These are phyloP conservation scores for Hymenoscyphus albidus DNA, from an alignment of 2,329 filamentous ascomycete genomes.

Conservation along the genomic window DNA sequence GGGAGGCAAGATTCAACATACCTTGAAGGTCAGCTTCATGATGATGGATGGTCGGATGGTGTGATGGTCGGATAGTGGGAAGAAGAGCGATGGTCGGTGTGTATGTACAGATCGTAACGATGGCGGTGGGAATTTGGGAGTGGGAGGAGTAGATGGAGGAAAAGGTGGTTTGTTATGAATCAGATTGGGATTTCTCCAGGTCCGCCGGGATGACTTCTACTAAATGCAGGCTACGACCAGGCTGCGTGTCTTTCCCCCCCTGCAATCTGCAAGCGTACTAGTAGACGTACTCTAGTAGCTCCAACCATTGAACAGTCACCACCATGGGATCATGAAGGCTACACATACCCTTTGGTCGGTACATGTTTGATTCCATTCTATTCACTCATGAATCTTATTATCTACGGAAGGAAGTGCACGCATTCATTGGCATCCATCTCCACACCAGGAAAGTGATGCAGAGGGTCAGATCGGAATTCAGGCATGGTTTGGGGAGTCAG, in stretches of 20 bases:
- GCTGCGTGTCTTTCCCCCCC: not conserved
- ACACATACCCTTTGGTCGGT: too few species aligned
- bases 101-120: not conserved
- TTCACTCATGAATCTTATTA: too few species aligned
- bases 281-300: too few species aligned
- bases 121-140: not conserved
- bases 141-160: not conserved
- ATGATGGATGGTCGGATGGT: slow-evolving; percentile 34
- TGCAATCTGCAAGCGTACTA: too few species aligned
- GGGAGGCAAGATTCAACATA: slow-evolving; percentile 43
- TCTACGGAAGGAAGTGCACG: too few species aligned
- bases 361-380: too few species aligned
- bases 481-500: not conserved
- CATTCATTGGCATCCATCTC: not conserved
- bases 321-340: too few species aligned
- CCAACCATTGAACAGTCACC: too few species aligned
- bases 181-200: not conserved
- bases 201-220: not conserved
- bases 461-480: not conserved
- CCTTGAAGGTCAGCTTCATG: slow-evolving; percentile 73
- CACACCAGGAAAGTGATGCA: not conserved
- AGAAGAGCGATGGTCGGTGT: not conserved
- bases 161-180: not conserved
- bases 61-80: not conserved
- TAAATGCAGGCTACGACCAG: not conserved